Evolutionary conservation across 495 filamentous ascomycete species (phyloP).

Genomic region (Penicillium canariense): DNA sequence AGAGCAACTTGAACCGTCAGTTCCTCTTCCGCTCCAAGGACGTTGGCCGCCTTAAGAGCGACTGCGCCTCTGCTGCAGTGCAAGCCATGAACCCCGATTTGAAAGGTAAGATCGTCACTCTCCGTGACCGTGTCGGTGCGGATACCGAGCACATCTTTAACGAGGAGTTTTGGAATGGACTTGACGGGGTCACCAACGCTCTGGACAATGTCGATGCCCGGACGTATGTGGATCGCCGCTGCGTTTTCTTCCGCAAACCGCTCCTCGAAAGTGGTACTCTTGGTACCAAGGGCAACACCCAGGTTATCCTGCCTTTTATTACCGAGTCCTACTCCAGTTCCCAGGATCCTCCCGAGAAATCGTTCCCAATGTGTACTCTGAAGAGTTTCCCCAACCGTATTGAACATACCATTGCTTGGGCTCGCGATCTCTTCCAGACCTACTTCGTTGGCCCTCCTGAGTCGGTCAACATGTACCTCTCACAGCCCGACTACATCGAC

Average conservation of each 20-base stretch:
- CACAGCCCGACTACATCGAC: constrained; percentile 86
- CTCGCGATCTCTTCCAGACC: constrained; percentile 88
- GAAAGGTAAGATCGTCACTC: constrained; percentile 72
- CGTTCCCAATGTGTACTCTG: constrained; percentile 98
- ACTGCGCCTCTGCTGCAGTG: constrained; percentile 85
- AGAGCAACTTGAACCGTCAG: constrained; percentile 97
- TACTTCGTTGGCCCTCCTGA: constrained; percentile 93
- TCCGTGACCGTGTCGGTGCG: constrained; percentile 84
- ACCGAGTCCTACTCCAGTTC: constrained; percentile 99
- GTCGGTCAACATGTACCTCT: constrained; percentile 91
- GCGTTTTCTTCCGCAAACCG: constrained; percentile 98
- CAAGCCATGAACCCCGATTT: constrained; percentile 94
- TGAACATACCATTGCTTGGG: constrained; percentile 99
- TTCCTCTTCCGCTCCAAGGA: constrained; percentile 94
- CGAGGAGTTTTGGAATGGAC: constrained; percentile 86
- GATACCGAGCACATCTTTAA: constrained; percentile 96
- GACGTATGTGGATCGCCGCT: constrained; percentile 95
- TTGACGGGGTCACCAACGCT: constrained; percentile 94
- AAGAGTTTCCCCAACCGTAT: constrained; percentile 98
- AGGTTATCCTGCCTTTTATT: constrained; percentile 84
- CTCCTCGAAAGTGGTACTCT: constrained; percentile 95
- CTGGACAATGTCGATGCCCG: constrained; percentile 97
- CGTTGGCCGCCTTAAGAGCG: constrained; percentile 96
- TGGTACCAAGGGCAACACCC: constrained; percentile 97
- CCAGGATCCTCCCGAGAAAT: constrained; percentile 96